A percentile compares a stretch with the other conserved stretches of the same genome.
Evolutionary conservation across 1,284 basidiomycete species (phyloP).

Genomic region (Meira miltonrushii): DNA sequence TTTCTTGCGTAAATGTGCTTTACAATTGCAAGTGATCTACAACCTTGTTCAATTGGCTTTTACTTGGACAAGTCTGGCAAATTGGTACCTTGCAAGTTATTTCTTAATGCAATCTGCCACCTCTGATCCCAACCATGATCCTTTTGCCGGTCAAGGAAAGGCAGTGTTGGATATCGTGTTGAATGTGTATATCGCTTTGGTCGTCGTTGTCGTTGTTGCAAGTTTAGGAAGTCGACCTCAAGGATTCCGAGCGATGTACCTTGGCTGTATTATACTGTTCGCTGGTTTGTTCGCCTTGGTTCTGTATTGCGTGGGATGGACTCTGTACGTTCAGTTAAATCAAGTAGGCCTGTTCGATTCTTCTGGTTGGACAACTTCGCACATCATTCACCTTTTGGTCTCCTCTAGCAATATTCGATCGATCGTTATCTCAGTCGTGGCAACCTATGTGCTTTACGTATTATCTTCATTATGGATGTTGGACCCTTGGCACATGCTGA

Average conservation of each 20-base stretch:
- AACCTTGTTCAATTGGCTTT: constrained; percentile 58
- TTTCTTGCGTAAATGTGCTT: constrained; percentile 72
- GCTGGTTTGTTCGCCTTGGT: constrained; percentile 57
- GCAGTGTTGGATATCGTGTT: constrained; percentile 22
- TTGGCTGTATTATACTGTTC: constrained; percentile 67
- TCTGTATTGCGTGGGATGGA: constrained; percentile 80
- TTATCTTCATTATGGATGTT: constrained; percentile 76
- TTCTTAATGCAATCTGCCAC: constrained; percentile 60
- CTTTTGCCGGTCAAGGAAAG: constrained; percentile 69
- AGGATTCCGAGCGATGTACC: constrained; percentile 67
- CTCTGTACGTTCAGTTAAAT: constrained; percentile 46
- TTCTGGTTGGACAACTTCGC: constrained; percentile 14
- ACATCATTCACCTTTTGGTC: constrained; percentile 56
- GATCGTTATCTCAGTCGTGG: constrained; percentile 69
- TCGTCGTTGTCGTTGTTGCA: constrained; percentile 25
- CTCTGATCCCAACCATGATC: constrained; percentile 59
- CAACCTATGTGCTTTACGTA: constrained; percentile 85
- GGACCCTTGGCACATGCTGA: constrained; percentile 92
- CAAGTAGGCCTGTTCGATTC: constrained; percentile 8
- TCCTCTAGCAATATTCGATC: constrained; percentile 69
- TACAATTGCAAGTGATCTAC: constrained; percentile 63
- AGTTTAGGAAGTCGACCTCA: constrained; percentile 16
- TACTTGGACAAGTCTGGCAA: constrained; percentile 75
- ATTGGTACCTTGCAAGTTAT: constrained; percentile 77
- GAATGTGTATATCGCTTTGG: constrained; percentile 25